Percentiles rank a stretch among this genome's conserved stretches.
Evolutionary conservation across 2,329 filamentous ascomycete genomes (phyloP).

Genomic region (Teratosphaeria viscida): DNA sequence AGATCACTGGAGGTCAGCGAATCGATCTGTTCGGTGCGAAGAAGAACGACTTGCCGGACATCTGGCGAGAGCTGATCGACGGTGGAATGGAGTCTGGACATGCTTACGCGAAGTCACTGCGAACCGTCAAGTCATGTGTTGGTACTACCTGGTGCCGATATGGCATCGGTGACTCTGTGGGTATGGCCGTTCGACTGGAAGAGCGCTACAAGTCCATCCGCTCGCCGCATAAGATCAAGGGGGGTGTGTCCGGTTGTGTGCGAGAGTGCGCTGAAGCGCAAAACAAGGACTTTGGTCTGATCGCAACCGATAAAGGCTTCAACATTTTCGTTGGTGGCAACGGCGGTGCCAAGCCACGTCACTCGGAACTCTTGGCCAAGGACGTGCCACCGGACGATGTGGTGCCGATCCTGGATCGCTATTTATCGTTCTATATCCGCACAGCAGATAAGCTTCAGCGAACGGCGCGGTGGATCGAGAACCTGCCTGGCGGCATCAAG

Average conservation of each 20-base stretch:
- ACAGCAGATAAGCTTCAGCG: conserved; percentile 84
- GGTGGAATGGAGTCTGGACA: conserved; percentile 86
- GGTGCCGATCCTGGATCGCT: conserved; percentile 74
- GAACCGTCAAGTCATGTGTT: conserved; percentile 86
- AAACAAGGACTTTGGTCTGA: conserved; percentile 87
- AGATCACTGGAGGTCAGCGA: conserved; percentile 83
- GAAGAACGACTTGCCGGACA: conserved; percentile 73
- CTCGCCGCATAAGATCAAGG: conserved; percentile 76
- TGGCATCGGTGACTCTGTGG: conserved; percentile 80
- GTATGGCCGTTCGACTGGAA: conserved; percentile 78
- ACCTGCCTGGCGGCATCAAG: conserved; percentile 68
- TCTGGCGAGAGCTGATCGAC: conserved; percentile 71
- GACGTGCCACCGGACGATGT: conserved; percentile 77
- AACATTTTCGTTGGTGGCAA: conserved; percentile 89
- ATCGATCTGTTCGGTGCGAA: conserved; percentile 89
- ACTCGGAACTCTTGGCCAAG: conserved; percentile 74
- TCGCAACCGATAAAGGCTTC: conserved; percentile 86
- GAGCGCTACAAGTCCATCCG: conserved; percentile 87
- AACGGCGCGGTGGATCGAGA: conserved; percentile 80
- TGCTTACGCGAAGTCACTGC: conserved; percentile 78
- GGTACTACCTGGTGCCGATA: conserved; percentile 87
- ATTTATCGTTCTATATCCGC: conserved; percentile 87
- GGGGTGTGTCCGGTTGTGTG: conserved; percentile 83
- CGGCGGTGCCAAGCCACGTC: conserved; percentile 73
- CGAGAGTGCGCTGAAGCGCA: conserved; percentile 87